Conservation (phyloP, 306 rosid species). For the Trifolium dubium region DNA sequence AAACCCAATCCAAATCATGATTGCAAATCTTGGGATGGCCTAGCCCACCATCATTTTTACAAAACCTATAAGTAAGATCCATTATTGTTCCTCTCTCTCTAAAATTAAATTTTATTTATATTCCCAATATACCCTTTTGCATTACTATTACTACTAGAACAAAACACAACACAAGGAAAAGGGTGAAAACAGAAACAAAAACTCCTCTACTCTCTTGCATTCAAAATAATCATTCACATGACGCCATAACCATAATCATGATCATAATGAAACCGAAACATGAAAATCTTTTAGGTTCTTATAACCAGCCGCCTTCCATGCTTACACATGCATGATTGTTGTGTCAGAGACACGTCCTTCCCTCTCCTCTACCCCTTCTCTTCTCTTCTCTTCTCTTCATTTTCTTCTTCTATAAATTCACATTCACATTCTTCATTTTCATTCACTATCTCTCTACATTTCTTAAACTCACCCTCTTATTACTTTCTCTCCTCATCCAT, state of each 20-base stretch:
- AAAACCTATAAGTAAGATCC: slow-evolving; percentile 70
- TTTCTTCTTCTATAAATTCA: slow-evolving; percentile 68
- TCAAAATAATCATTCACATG: slow-evolving; percentile 66
- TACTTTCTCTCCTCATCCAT: slow-evolving; percentile 39
- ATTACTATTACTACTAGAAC: neutral
- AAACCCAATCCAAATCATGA: slow-evolving; percentile 95
- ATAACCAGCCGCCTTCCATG: slow-evolving; percentile 93
- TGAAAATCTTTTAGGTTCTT: slow-evolving; percentile 62
- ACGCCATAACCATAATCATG: slow-evolving; percentile 58
- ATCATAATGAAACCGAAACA: slow-evolving; percentile 49
- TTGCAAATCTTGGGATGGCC: slow-evolving; percentile 98
- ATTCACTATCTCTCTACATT: slow-evolving; percentile 34
- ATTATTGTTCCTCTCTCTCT: slow-evolving; percentile 58
- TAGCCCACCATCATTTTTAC: slow-evolving; percentile 97
- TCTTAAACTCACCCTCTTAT: slow-evolving; percentile 11
- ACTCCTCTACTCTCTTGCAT: slow-evolving; percentile 3
- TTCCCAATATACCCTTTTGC: slow-evolving; percentile 51
- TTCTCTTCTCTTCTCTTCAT: slow-evolving; percentile 1
- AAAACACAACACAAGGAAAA: neutral
- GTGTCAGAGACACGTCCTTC: slow-evolving; percentile 82
- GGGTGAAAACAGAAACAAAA: slow-evolving; percentile 6
- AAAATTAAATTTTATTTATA: neutral
- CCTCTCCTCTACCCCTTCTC: neutral
- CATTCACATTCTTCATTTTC: slow-evolving; percentile 44
- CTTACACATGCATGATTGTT: slow-evolving; percentile 94